Base-by-base conservation (phyloP, 768 basidiomycete genomes). In the Hygrocybe coccinea region DNA sequence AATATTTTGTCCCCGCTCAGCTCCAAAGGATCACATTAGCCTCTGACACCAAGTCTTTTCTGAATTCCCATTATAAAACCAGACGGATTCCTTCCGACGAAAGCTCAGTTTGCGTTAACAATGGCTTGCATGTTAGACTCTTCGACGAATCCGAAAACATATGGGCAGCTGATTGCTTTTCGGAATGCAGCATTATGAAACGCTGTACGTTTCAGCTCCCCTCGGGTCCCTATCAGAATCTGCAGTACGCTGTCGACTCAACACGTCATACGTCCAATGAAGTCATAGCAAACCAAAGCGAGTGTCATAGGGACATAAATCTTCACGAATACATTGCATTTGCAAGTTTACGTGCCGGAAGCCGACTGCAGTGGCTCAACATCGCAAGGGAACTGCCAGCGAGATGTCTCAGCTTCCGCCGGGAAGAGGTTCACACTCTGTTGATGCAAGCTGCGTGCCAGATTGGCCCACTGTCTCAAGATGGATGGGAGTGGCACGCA, bases 281-380 rank as follows among this genome's bases (percentile, higher is more conserved):
- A n/a, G 60, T 76, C 35, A 59, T 83, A 24, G 73, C 74, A 17
- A 59, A 64, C 14, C 80, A 81, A 58, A 60, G 57, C 0, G 63
- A 66, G 8, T 81, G 79, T 50, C 75, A 74, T 3, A 43, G 50
- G 19, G 66, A 73, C 6, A 62, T 83, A 21, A 70, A 59, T 7
- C 57, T 78, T 1, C 78, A 83, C 29, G 79, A 83, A 52, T 76
- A 67, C 29, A 64, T 74, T 11, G 69, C 75, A 0, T 83, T 79
- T 49, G 74, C 71, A 9, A 65, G 69, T 47, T 57, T 83, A 34
- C 77, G 82, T 6, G 70, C 74, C 36, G 79, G 81, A 0, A 55
- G 67, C 0, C 62, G 55, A 2, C 58, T 83, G 0, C 80, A 82
- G 49, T 81, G 79, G 80, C 62, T 74, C 37, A 82, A 82, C 55